A percentile compares a stretch with the other conserved stretches of the same genome.
phyloP scores from a whole-genome alignment of 345 rosid species.

The Litchi chinensis region DNA sequence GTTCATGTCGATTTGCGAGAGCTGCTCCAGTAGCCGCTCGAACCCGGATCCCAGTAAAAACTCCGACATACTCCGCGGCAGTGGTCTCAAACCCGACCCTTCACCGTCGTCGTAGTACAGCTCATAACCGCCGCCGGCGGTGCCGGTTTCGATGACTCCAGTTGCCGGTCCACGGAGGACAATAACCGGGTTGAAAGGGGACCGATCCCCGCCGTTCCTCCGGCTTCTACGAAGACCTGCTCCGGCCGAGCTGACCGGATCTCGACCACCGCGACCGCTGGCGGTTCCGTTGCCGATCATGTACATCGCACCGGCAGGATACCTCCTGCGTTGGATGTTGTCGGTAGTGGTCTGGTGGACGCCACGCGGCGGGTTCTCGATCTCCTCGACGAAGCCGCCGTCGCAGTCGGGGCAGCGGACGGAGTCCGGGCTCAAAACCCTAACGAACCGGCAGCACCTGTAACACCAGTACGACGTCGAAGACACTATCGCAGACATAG shows the following conservation, averaged over 20 bases:
- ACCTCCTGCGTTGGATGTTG: slow-evolving; percentile 28
- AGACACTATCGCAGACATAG: slow-evolving; percentile 46
- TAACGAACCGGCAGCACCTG: slow-evolving; percentile 71
- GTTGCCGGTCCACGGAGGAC: slow-evolving; percentile 65
- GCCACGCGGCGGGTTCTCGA: slow-evolving; percentile 45
- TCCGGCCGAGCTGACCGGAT: slow-evolving; percentile 11
- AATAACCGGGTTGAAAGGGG: slow-evolving; percentile 80
- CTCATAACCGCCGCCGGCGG: slow-evolving; percentile 53
- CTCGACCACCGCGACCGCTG: slow-evolving; percentile 13
- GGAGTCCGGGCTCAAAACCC: slow-evolving; percentile 46
- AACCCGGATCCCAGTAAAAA: slow-evolving; percentile 88
- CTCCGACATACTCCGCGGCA: slow-evolving; percentile 83
- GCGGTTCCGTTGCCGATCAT: slow-evolving; percentile 33
- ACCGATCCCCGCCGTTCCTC: slow-evolving; percentile 55
- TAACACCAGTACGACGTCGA: slow-evolving; percentile 86
- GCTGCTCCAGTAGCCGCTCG: slow-evolving; percentile 75
- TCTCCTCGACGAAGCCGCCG: slow-evolving; percentile 76
- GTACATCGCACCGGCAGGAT: slow-evolving; percentile 46
- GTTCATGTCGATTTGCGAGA: slow-evolving; percentile 75
- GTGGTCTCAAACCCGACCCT: slow-evolving; percentile 75
- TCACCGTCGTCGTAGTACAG: slow-evolving; percentile 85
- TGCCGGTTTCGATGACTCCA: slow-evolving; percentile 28
- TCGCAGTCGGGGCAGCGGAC: slow-evolving; percentile 78
- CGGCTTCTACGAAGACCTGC: slow-evolving; percentile 39
- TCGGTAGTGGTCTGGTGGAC: slow-evolving; percentile 35